Evolutionary conservation across 371 early-diverging fungal species (phyloP), one percentile per base, ranked within the genome.

Genomic region (Mucor plumbeus): DNA sequence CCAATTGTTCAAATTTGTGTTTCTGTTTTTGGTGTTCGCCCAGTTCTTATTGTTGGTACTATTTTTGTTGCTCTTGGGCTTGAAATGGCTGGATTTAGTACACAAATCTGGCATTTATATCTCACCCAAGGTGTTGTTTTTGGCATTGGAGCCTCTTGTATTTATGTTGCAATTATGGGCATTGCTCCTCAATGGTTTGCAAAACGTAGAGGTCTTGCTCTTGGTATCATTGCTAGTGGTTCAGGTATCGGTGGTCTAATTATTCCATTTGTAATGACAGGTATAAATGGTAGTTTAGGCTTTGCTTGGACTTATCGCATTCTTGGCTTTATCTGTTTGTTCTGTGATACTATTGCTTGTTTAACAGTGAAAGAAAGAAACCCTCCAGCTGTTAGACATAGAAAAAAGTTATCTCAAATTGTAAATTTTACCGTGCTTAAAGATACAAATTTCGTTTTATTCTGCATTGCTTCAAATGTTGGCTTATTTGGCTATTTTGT

Each of bases 151-250:
- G 88, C 87, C 1, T 83, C 90, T 4, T 58, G 93, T 44, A 55
- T 80, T 47, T 82, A 75, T 33, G 64, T 68, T 17, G 62, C 67
- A 26, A 64, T 68, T 26, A 79, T 89, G 70, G 68, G 82, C n/a
- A 74, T 92, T 3, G 85, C 91, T 4, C 74, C 91, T 1, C 94
- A 93, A 67, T 95, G 92, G 92, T 95, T 94, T 69, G 65, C 61
- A 17, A 81, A 80, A n/a, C 73, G 81, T 19, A 83, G 93, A 11
- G 91, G 92, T 0, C 63, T 95, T 44, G 94, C 91, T 7, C 81
- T 88, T 0, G 95, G 94, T 7, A 71, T 95, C 0, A 87, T 90
- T 44, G 86, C 90, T 38, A 81, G 91, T 69, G 95, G 95, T 10
- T 84, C 88, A 5, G 95, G 95, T 7, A 76, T 93, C 43, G 95